Evolutionary conservation across 1,284 basidiomycete genomes (phyloP), one percentile per base, ranked within the genome.

Genomic region (Apiotrichum laibachii): DNA sequence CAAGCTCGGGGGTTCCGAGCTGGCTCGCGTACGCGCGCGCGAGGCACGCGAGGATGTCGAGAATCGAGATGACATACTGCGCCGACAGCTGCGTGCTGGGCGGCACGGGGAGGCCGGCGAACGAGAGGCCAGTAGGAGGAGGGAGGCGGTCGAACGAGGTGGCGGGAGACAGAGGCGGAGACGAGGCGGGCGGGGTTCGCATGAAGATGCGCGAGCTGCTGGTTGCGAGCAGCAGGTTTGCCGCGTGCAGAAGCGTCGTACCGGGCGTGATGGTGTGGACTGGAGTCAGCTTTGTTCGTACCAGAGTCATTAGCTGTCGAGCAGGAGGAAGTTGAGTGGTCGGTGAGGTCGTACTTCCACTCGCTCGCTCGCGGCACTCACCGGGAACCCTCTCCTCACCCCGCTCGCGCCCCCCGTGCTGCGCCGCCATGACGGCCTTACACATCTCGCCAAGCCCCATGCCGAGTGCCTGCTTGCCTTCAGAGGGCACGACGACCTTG

Each of bases 311-410:
- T n/a, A n/a, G n/a, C n/a, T n/a, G n/a, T n/a, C n/a, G n/a, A n/a
- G n/a, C n/a, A n/a, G n/a, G n/a, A n/a, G n/a, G n/a, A n/a, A n/a
- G n/a, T n/a, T n/a, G n/a, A n/a, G n/a, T n/a, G n/a, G n/a, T n/a
- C n/a, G n/a, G n/a, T n/a, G n/a, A n/a, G n/a, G n/a, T 7, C 26
- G 4, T 3, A 31, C 7, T 31, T 7, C 26, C 7, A 31, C 26
- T 31, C 26, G 26, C 26, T n/a, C n/a, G 7, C 26, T 31, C 26
- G 3, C 26, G 26, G 26, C 26, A 61, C 69, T 56, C 31, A 73
- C 71, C 67, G 34, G 71, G 71, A 5, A 72, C 64, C 0, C 70
- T 56, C 51, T 74, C 72, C 50, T 74, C 71, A 7, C 72, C 72
- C 16, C 71, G 54, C 34, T 68, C 67, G 16, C 49, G 53, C 4